Evolutionary conservation across 2,329 filamentous ascomycete genomes (phyloP), one percentile per base, ranked within the genome.

Genomic region (Cladosporium sp.): DNA sequence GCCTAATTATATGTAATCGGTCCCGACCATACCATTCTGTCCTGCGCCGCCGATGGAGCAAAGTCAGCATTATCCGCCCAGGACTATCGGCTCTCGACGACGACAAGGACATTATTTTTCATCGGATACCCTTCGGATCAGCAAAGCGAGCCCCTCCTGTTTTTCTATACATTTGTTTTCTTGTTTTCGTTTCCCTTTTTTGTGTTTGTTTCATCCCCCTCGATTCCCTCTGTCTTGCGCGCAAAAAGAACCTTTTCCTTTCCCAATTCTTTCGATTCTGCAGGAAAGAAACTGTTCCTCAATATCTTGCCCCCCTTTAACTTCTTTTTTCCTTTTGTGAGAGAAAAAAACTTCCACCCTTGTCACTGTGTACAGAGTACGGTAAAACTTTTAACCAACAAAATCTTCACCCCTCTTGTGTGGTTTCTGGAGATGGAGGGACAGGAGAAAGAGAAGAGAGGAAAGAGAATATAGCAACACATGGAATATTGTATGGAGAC

Each of bases 91-190:
- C 55, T 28, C 55, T 38, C 57, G 36, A 44, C 57, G 32, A 36
- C 57, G 57, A 12, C 7, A 36, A 41, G 32, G 26, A 21, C 30
- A 57, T 57, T 24, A 57, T 44, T 52, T 62, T 52, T 62, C 47
- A 26, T 52, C 59, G 59, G 61, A 64, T 64, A 64, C 61, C 61
- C 61, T 64, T 64, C 61, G 60, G 47, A 63, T 41, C 44, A 62
- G 24, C 61, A 57, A 44, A 64, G 61, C 61, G 61, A 64, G 61
- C 61, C 61, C 26, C 24, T 64, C 32, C 47, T 64, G 51, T 44
- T 44, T 63, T 51, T 52, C 54, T 54, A 24, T 64, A 36, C 18
- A 32, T n/a, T 57, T 28, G 51, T 41, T 54, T 63, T 28, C 21
- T 21, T 54, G 51, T 32, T 55, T 14, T 38, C 24, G 28, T 54